Evolutionary conservation across 2,329 filamentous ascomycete species (phyloP).

Genomic region (Alternaria ventricosa): DNA sequence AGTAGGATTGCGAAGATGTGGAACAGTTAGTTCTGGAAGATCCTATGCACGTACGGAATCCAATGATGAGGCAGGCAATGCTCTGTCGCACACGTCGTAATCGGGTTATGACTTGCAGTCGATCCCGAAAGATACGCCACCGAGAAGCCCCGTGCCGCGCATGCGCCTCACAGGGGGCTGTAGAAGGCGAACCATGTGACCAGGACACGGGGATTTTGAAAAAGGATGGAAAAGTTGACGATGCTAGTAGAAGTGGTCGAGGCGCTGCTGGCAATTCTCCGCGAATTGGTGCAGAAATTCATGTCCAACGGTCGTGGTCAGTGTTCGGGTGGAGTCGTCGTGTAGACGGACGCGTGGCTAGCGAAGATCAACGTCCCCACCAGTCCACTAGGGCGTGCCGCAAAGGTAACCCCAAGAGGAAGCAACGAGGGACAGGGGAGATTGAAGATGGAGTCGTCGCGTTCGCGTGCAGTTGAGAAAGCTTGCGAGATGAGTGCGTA

Average conservation of each 20-base stretch:
- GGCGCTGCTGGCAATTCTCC: neutral
- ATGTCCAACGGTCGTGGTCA: constrained; percentile 7
- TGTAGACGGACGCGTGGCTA: constrained; percentile 20
- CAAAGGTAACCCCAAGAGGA: constrained; percentile 7
- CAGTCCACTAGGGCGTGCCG: constrained; percentile 9
- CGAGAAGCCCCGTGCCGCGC: constrained; percentile 6
- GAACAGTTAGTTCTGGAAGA: constrained; percentile 1
- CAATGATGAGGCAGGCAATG: constrained; percentile 16
- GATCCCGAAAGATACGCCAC: constrained; percentile 15
- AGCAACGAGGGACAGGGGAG: constrained; percentile 8
- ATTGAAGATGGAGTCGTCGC: constrained; percentile 4
- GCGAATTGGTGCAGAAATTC: constrained; percentile 1
- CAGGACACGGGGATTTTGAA: neutral
- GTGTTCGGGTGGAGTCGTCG: constrained; percentile 6
- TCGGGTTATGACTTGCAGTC: constrained; percentile 15
- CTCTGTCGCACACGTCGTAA: constrained; percentile 11
- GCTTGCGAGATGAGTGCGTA: neutral
- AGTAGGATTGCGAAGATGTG: neutral
- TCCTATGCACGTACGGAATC: constrained; percentile 2
- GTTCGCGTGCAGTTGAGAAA: neutral
- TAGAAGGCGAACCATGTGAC: neutral
- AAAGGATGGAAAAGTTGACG: neutral
- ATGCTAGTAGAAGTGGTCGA: neutral
- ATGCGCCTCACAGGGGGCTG: neutral
- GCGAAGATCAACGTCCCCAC: constrained; percentile 14